These are phyloP conservation scores for Mortierella sp. DNA, from an alignment of 371 early-diverging fungal species.

Conservation along the genomic window DNA sequence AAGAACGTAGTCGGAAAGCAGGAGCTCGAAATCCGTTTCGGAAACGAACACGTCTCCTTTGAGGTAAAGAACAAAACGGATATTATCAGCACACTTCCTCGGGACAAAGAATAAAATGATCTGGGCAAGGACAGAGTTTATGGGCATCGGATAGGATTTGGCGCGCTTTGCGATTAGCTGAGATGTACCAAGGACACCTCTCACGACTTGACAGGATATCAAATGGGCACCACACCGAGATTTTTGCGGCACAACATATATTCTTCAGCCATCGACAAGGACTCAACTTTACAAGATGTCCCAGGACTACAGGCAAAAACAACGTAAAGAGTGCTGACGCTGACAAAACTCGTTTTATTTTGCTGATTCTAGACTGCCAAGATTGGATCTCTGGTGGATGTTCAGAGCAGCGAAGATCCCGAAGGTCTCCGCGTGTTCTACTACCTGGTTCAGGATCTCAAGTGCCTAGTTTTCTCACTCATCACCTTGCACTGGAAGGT, in stretches of 20 bases:
- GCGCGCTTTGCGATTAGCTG: background rate
- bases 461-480: constrained; percentile 94
- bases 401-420: constrained; percentile 91
- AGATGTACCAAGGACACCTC: background rate
- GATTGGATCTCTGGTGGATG: constrained; percentile 92
- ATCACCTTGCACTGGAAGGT: constrained; percentile 98
- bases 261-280: too few species aligned
- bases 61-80: too few species aligned
- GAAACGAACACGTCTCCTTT: constrained; percentile 94
- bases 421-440: constrained; percentile 96
- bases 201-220: too few species aligned
- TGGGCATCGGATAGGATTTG: too few species aligned
- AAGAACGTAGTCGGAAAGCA: constrained; percentile 93
- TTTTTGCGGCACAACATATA: too few species aligned
- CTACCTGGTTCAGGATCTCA: constrained; percentile 97
- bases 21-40: constrained; percentile 93
- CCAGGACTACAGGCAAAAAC: background rate
- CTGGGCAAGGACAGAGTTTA: too few species aligned
- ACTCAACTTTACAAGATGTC: background rate
- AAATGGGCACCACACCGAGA: too few species aligned
- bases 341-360: background rate
- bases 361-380: constrained; percentile 81
- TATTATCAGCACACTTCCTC: too few species aligned
- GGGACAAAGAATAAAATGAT: too few species aligned
- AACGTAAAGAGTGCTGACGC: background rate